These are phyloP conservation scores for Diaporthe caulivora DNA, from an alignment of 2,329 filamentous ascomycete genomes.

Conservation along the genomic window DNA sequence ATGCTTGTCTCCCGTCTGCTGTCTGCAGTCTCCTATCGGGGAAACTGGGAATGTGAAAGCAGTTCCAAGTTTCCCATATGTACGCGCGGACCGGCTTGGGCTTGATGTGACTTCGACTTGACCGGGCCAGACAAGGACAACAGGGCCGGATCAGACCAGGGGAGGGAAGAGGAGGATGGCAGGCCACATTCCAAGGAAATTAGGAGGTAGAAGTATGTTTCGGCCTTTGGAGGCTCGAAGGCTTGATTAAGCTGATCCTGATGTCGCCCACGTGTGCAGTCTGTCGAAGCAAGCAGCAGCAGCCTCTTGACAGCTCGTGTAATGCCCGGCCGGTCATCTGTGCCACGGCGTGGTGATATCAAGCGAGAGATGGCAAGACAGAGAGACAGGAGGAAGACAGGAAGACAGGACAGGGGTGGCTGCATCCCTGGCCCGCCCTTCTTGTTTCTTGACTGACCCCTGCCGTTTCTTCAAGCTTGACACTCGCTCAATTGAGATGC, in stretches of 20 bases:
- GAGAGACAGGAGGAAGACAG: too few species aligned
- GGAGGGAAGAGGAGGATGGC: neutral
- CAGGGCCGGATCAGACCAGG: constrained; percentile 17
- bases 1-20: neutral
- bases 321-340: constrained; percentile 13
- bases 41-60: constrained; percentile 24
- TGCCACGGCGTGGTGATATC: constrained; percentile 6
- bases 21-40: neutral
- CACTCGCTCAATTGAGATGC: constrained; percentile 21
- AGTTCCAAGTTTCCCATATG: neutral
- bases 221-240: neutral
- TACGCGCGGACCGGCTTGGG: neutral
- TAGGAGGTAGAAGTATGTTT: constrained; percentile 18
- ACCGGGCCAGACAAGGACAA: neutral
- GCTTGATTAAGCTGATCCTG: neutral
- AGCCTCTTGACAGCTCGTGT: constrained; percentile 28
- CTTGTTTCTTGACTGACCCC: constrained; percentile 22
- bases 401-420: constrained; percentile 10
- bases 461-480: constrained; percentile 9
- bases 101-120: constrained; percentile 6
- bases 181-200: constrained; percentile 18
- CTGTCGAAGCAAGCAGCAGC: neutral
- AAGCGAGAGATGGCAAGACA: too few species aligned
- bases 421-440: constrained; percentile 4
- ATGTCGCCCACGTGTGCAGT: constrained; percentile 8